Evolutionary conservation across 257 asterid species (phyloP).

Genomic region (Ligustrum vulgare): DNA sequence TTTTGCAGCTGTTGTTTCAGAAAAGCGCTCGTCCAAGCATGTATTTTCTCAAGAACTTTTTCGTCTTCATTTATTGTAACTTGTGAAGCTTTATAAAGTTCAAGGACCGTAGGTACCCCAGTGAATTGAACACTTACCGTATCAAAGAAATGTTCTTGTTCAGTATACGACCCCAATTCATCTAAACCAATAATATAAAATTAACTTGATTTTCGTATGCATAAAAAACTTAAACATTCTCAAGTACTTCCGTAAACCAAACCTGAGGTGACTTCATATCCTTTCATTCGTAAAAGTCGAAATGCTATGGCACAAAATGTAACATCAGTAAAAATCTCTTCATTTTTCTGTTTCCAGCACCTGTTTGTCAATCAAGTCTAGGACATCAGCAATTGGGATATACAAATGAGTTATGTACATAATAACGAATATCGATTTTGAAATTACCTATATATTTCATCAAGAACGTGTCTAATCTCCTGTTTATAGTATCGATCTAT

Average conservation of each 20-base stretch:
- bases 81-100: constrained; percentile 52
- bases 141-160: constrained; percentile 23
- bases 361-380: constrained; percentile 7
- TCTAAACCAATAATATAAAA: constrained; percentile 24
- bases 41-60: constrained; percentile 30
- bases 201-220: background rate
- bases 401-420: no score
- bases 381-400: background rate
- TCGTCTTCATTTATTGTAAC: constrained; percentile 31
- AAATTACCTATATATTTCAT: constrained; percentile 30
- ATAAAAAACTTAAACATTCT: no score
- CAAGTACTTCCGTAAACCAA: background rate
- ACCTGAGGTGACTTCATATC: constrained; percentile 26
- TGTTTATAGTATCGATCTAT: constrained; percentile 20
- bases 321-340: constrained; percentile 20
- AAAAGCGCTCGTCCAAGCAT: constrained; percentile 37
- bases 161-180: constrained; percentile 33
- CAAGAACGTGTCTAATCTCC: constrained; percentile 22
- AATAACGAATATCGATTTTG: background rate
- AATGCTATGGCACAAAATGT: constrained; percentile 31
- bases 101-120: constrained; percentile 29
- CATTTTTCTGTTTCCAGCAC: constrained; percentile 32
- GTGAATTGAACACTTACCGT: background rate
- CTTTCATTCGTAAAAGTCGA: constrained; percentile 26
- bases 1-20: constrained; percentile 33